Evolutionary conservation across 1,139 yeast species (phyloP).

Genomic region (Torulaspora globosa): DNA sequence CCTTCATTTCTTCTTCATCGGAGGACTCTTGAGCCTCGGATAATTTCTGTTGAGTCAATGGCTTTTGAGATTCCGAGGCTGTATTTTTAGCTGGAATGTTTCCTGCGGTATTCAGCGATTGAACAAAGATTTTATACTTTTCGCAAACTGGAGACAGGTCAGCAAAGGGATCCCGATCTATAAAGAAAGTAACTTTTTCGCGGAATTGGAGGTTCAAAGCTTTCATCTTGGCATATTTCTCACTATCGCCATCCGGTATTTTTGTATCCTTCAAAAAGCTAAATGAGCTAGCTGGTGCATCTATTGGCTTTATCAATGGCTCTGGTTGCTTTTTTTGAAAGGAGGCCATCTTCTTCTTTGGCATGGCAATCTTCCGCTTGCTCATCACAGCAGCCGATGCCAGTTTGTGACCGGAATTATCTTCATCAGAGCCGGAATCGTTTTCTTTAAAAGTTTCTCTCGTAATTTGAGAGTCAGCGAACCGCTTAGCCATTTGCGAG

Average conservation of each 20-base stretch:
- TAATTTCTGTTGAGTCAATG: slow-evolving; percentile 1
- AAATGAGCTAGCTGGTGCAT: slow-evolving; percentile 1
- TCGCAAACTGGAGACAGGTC: slow-evolving; percentile 55
- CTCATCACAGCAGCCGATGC: slow-evolving; percentile 67
- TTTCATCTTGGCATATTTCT: slow-evolving; percentile 42
- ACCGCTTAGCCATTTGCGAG: slow-evolving; percentile 55
- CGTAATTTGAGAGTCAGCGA: slow-evolving; percentile 57
- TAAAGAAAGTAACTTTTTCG: slow-evolving; percentile 45
- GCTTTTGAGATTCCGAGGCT: slow-evolving; percentile 3
- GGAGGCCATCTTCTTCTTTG: slow-evolving; percentile 40
- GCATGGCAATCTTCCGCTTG: slow-evolving; percentile 61
- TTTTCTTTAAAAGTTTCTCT: slow-evolving; percentile 40
- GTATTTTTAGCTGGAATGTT: background rate
- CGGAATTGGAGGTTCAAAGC: slow-evolving; percentile 70
- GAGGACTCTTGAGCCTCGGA: slow-evolving; percentile 34
- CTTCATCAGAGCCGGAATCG: slow-evolving; percentile 36
- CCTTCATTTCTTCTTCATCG: slow-evolving; percentile 43
- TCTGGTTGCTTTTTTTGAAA: background rate
- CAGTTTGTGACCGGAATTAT: slow-evolving; percentile 38
- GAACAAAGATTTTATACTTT: slow-evolving; percentile 54
- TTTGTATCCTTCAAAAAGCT: slow-evolving; percentile 1
- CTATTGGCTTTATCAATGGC: background rate
- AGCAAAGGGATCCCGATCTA: slow-evolving; percentile 48
- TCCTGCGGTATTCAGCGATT: slow-evolving; percentile 9
- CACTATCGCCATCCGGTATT: slow-evolving; percentile 5